phyloP scores from a whole-genome alignment of 1,139 yeast species.

The Sugiyamaella neomexicana region DNA sequence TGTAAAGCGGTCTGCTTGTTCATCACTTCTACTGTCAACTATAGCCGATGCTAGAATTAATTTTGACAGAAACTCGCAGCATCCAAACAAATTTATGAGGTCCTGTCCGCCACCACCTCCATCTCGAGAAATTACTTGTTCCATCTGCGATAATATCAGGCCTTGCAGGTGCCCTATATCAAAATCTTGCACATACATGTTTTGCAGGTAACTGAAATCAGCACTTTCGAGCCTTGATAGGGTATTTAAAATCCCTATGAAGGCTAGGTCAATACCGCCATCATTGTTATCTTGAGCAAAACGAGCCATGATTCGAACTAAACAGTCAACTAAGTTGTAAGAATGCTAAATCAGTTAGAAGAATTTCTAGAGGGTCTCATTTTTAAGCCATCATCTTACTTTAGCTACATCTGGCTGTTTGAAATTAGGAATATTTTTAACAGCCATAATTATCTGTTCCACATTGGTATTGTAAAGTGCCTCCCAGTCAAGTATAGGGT shows the following conservation, averaged over 20 bases:
- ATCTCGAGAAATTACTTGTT: constrained; percentile 4
- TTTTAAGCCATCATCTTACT: constrained; percentile 2
- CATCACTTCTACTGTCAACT: constrained; percentile 34
- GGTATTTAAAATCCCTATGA: constrained; percentile 7
- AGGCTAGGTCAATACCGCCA: background rate
- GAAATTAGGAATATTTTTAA: constrained; percentile 4
- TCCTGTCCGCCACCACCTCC: background rate
- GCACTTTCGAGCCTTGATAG: background rate
- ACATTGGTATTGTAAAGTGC: constrained; percentile 40
- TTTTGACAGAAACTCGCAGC: constrained; percentile 27
- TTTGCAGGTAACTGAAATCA: constrained; percentile 4
- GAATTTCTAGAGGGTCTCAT: background rate
- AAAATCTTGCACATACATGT: constrained; percentile 6
- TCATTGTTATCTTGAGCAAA: background rate
- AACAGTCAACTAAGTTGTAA: constrained; percentile 4
- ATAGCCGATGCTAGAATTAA: constrained; percentile 35
- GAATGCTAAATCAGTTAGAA: constrained; percentile 6
- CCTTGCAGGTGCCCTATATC: background rate
- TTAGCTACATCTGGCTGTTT: constrained; percentile 8
- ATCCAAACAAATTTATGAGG: constrained; percentile 5
- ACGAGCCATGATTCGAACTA: constrained; percentile 3
- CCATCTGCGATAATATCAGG: constrained; percentile 11
- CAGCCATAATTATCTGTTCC: constrained; percentile 24
- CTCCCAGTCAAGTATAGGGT: constrained; percentile 58
- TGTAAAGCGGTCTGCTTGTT: constrained; percentile 28